phyloP scores from a whole-genome alignment of 2,329 filamentous ascomycete genomes.

The Sodiomyces alkalinus region DNA sequence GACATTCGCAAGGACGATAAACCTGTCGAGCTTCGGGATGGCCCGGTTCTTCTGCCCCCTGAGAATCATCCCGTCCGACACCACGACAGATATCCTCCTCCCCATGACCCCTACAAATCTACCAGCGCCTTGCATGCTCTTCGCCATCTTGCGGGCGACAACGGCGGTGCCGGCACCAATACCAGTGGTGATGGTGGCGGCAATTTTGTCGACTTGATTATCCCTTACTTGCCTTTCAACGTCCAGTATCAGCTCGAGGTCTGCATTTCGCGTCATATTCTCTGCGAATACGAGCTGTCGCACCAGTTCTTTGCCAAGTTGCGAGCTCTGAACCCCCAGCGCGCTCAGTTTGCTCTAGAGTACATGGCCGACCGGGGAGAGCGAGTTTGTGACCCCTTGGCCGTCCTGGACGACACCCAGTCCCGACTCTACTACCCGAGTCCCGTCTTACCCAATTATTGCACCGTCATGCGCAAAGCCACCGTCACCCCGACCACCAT shows the following conservation, averaged over 20 bases:
- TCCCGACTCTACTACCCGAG: conserved; percentile 30
- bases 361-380: conserved; percentile 52
- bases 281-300: conserved; percentile 64
- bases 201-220: conserved; percentile 18
- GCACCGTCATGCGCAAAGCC: conserved; percentile 59
- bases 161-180: not conserved
- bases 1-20: conserved; percentile 16
- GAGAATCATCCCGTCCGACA: not conserved
- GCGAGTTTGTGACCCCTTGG: conserved; percentile 53
- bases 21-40: not conserved
- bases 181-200: no score
- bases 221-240: conserved; percentile 40
- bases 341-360: conserved; percentile 56
- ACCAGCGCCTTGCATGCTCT: no score
- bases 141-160: no score
- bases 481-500: conserved; percentile 75
- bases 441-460: conserved; percentile 52
- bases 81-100: no score
- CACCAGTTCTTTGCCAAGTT: conserved; percentile 52
- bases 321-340: conserved; percentile 21
- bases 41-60: not conserved
- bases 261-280: conserved; percentile 64
- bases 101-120: no score
- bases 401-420: conserved; percentile 46
- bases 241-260: conserved; percentile 87